A percentile compares a stretch with the other conserved stretches of the same genome.
phyloP scores from a whole-genome alignment of 306 rosid genomes.

The Quercus dentata region DNA sequence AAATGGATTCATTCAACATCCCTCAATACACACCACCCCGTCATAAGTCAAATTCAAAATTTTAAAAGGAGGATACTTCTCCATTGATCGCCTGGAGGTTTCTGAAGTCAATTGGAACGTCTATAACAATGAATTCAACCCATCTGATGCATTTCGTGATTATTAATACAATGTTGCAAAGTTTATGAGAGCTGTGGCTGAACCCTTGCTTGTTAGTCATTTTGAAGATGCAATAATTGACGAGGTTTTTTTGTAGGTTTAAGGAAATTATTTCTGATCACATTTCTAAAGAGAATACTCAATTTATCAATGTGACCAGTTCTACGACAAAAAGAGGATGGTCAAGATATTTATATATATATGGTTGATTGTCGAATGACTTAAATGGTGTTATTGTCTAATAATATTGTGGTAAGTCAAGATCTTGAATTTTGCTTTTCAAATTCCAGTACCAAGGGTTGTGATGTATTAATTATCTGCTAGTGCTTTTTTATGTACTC shows the following conservation, averaged over 20 bases:
- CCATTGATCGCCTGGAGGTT: slow-evolving; percentile 17
- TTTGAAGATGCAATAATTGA: slow-evolving; percentile 49
- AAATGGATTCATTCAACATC: slow-evolving; percentile 51
- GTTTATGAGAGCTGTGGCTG: slow-evolving; percentile 46
- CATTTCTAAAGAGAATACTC: slow-evolving; percentile 38
- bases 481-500: too few relatives aligned
- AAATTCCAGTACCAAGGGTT: too few relatives aligned
- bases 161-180: slow-evolving; percentile 29
- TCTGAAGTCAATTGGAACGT: slow-evolving; percentile 34
- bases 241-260: slow-evolving; percentile 23
- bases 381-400: too few relatives aligned
- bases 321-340: slow-evolving; percentile 3
- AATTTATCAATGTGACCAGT: slow-evolving; percentile 20
- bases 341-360: too few relatives aligned
- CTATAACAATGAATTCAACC: slow-evolving; percentile 1
- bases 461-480: too few relatives aligned
- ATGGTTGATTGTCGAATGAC: too few relatives aligned
- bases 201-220: slow-evolving; percentile 36
- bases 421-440: too few relatives aligned
- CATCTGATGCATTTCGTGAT: background rate
- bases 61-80: slow-evolving; percentile 45
- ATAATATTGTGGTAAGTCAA: too few relatives aligned
- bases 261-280: slow-evolving; percentile 20
- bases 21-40: slow-evolving; percentile 49
- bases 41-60: slow-evolving; percentile 44